Evolutionary conservation across 495 filamentous ascomycete genomes (phyloP).

Genomic region (Pyronema omphalodes): DNA sequence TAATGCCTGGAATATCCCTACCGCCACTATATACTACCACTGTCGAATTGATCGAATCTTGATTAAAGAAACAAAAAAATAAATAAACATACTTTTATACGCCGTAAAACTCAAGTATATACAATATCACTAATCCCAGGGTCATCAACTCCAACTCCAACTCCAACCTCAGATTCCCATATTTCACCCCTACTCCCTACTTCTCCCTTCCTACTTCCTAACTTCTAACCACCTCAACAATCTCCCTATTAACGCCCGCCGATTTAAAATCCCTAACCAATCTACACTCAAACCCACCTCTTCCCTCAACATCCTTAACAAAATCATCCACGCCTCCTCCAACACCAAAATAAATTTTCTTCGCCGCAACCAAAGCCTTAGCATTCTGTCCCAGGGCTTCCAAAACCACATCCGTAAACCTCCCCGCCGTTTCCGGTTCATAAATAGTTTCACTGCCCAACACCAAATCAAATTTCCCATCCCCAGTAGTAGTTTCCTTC

Average conservation of each 20-base stretch:
- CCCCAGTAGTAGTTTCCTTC: conserved; percentile 13
- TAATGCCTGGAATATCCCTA: too few species aligned
- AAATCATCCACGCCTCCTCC: conserved; percentile 88
- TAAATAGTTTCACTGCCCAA: conserved; percentile 94
- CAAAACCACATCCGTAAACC: conserved; percentile 59
- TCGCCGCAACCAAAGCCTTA: conserved; percentile 69
- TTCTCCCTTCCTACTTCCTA: neutral
- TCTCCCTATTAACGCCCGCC: conserved; percentile 15
- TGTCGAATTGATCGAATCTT: too few species aligned
- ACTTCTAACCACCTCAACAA: conserved; percentile 14
- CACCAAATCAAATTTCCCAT: conserved; percentile 30
- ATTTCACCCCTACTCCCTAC: too few species aligned
- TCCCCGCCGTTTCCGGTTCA: conserved; percentile 50
- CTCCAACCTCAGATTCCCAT: too few species aligned
- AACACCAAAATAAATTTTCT: conserved; percentile 90
- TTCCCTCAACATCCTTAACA: conserved; percentile 43
- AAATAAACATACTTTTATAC: too few species aligned
- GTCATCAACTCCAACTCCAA: too few species aligned
- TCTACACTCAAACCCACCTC: conserved; percentile 36
- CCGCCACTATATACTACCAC: too few species aligned
- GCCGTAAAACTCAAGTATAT: too few species aligned
- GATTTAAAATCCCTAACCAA: too few species aligned
- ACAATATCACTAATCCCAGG: too few species aligned
- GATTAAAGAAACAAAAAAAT: too few species aligned
- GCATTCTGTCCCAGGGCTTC: conserved; percentile 22